A percentile compares a stretch with the other conserved stretches of the same genome.
Evolutionary conservation across 257 asterid species (phyloP).

Genomic region (Gentiana dahurica): DNA sequence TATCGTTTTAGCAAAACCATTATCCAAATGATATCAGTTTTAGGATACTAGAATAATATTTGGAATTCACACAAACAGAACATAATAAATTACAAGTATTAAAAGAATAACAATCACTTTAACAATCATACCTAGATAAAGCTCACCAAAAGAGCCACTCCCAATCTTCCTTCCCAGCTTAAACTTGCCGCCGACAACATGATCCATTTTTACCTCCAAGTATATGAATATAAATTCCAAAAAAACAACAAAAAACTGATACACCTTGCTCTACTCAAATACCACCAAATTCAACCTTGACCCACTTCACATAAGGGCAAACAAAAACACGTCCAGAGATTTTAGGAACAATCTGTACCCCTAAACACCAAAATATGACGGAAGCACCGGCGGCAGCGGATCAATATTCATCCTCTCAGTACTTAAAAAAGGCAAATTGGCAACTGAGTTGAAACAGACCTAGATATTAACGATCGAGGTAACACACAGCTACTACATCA

Average conservation of each 20-base stretch:
- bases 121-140: slow-evolving; percentile 54
- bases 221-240: not conserved
- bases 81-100: not conserved
- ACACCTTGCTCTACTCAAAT: slow-evolving; percentile 11
- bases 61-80: too few relatives aligned
- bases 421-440: too few relatives aligned
- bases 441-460: slow-evolving; percentile 3
- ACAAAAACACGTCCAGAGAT: not conserved
- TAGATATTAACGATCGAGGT: slow-evolving; percentile 17
- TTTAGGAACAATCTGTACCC: slow-evolving; percentile 6
- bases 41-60: too few relatives aligned
- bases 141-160: slow-evolving; percentile 96
- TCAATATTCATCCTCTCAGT: slow-evolving; percentile 11
- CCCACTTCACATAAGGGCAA: not conserved
- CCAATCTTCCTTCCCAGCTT: slow-evolving; percentile 96
- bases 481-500: slow-evolving; percentile 29
- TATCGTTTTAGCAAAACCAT: slow-evolving; percentile 14
- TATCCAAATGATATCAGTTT: not conserved
- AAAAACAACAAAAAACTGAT: slow-evolving; percentile 8
- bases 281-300: slow-evolving; percentile 5
- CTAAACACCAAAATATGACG: not conserved
- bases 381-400: slow-evolving; percentile 13
- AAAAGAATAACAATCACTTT: not conserved
- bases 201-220: slow-evolving; percentile 38
- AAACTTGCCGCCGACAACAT: slow-evolving; percentile 77